Base-by-base conservation (phyloP, 257 asterid genomes). In the Haberlea rhodopensis region DNA sequence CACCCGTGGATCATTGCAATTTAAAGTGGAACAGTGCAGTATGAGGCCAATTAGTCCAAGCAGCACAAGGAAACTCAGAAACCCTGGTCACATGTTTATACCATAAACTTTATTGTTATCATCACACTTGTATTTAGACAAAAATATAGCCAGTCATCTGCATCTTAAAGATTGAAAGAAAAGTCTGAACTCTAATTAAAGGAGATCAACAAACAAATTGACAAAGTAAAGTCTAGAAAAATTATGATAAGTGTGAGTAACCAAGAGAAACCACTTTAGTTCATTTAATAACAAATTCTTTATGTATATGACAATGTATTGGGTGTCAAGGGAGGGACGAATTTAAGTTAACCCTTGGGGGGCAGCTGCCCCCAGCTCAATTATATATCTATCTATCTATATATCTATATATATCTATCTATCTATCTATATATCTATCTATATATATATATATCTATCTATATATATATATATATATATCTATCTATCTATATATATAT, bases 61-160 rank as follows among this genome's bases (percentile, higher is more conserved):
- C 68, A 82, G 83, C 72, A 76, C 82, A 74, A 82, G 75, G 79
- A 82, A 82, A 67, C 71, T 73, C 23, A 82, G 71, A 54, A 77
- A 79, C 55, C 87, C 87, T 81, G 84, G 18, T 70, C 10, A 70
- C 58, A 70, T 53, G 22, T n/a, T 72, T 34, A 71, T 57, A 65
- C 11, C 60, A 69, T 29, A 49, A 60, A 69, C 1, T 29, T 49
- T 22, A 57, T 43, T 53, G 11, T 2, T 28, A 65, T 43, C 6
- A 24, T 63, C 20, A 8, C 15, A 25, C 28, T 48, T 18, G 27
- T 49, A 26, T 21, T 8, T 26, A 46, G 43, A 5, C 19, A 4
- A 34, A 43, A 15, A 43, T n/a, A 43, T 2, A 43, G 7, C 51
- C 51, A 43, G 51, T 20, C 51, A 43, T 43, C 51, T 43, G 51